phyloP scores from a whole-genome alignment of 805 yeast genomes.

The Kregervanrija delftensis region DNA sequence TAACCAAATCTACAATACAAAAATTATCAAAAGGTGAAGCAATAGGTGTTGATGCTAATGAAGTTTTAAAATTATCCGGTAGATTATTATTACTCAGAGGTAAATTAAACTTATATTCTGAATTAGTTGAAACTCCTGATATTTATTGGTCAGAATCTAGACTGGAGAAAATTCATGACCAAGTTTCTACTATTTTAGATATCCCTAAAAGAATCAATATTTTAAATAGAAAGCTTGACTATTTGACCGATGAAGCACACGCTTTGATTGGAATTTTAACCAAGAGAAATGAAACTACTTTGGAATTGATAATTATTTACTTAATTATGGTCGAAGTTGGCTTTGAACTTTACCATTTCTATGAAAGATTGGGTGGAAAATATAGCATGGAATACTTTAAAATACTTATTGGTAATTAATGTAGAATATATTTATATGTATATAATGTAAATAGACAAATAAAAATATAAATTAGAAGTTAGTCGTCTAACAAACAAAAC shows the following conservation, averaged over 20 bases:
- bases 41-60: conserved; percentile 47
- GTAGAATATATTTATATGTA: no score
- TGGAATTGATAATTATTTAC: conserved; percentile 85
- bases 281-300: conserved; percentile 66
- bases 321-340: conserved; percentile 80
- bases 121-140: conserved; percentile 87
- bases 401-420: no score
- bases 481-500: no score
- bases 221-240: conserved; percentile 78
- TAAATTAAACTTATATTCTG: conserved; percentile 77
- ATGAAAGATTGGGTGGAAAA: conserved; percentile 38
- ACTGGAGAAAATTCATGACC: conserved; percentile 67
- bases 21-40: conserved; percentile 55
- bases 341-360: conserved; percentile 72
- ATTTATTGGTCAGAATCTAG: conserved; percentile 90
- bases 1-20: conserved; percentile 61
- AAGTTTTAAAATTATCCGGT: conserved; percentile 67
- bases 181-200: conserved; percentile 66
- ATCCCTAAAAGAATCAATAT: conserved; percentile 71
- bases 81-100: conserved; percentile 71
- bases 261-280: conserved; percentile 68
- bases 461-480: no score
- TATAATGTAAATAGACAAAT: no score
- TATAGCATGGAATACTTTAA: conserved; percentile 11
- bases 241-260: conserved; percentile 82